Conservation (phyloP, 345 rosid genomes). For the Bruguiera parviflora region DNA sequence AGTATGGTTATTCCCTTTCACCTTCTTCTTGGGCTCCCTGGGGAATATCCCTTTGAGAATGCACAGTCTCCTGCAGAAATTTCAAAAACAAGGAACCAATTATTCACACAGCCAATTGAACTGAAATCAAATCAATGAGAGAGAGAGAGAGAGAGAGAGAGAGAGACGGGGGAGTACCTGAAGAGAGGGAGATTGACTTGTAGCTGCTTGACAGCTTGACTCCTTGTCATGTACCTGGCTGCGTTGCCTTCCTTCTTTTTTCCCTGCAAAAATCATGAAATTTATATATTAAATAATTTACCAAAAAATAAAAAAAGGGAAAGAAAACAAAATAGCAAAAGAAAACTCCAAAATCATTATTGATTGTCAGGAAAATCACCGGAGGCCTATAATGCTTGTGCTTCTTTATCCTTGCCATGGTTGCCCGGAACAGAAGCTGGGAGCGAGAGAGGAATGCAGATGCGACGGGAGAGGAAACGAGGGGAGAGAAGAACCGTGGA, state of each 20-base stretch:
- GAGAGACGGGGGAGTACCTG: not conserved
- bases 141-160: not conserved
- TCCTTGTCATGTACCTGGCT: slow-evolving; percentile 78
- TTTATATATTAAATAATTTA: not conserved
- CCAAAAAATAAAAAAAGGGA: not conserved
- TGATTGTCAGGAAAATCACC: slow-evolving; percentile 34
- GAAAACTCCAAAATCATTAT: too few relatives aligned
- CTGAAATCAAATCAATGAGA: not conserved
- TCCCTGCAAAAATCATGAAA: slow-evolving; percentile 44
- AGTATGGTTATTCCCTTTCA: slow-evolving; percentile 88
- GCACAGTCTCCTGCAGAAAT: slow-evolving; percentile 60
- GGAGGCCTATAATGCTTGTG: slow-evolving; percentile 81
- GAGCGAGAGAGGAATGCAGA: too few relatives aligned
- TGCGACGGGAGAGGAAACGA: not conserved
- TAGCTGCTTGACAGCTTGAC: slow-evolving; percentile 76
- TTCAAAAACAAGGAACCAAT: not conserved
- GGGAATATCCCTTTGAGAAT: slow-evolving; percentile 82
- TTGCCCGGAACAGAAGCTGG: not conserved
- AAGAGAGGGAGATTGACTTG: slow-evolving; percentile 39
- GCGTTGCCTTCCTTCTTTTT: slow-evolving; percentile 96
- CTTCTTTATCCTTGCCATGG: slow-evolving; percentile 19
- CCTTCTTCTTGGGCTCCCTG: slow-evolving; percentile 91
- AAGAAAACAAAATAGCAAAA: not conserved
- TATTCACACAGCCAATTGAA: not conserved
- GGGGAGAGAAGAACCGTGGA: too few relatives aligned